A percentile compares a stretch with the other conserved stretches of the same genome.
phyloP scores from a whole-genome alignment of 179 eudicot genomes.

The Actinidia polygama region DNA sequence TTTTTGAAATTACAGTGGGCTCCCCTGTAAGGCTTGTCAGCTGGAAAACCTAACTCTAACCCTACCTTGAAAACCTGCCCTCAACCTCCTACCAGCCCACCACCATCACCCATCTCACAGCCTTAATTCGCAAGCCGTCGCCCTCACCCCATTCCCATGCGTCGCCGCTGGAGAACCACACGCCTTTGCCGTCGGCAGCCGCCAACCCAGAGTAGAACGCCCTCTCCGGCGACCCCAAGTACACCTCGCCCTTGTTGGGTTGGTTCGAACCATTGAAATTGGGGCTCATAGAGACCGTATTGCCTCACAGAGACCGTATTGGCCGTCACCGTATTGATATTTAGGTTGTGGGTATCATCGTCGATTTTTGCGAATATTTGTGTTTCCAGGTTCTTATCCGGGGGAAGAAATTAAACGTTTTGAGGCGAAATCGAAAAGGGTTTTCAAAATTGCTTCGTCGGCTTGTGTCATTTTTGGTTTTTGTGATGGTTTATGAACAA shows the following conservation, averaged over 20 bases:
- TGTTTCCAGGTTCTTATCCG: constrained; percentile 38
- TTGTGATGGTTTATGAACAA: constrained; percentile 75
- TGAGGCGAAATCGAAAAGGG: constrained; percentile 52
- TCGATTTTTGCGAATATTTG: constrained; percentile 59
- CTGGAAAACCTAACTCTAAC: too few species aligned
- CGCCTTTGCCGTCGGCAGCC: constrained; percentile 30
- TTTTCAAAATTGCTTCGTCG: constrained; percentile 70
- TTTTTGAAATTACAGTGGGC: too few species aligned
- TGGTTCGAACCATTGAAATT: constrained; percentile 80
- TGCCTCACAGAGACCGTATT: constrained; percentile 84
- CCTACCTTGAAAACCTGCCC: too few species aligned
- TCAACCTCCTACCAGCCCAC: constrained; percentile 71
- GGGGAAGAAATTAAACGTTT: constrained; percentile 26
- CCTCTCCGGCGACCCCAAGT: constrained; percentile 67
- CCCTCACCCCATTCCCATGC: constrained; percentile 27
- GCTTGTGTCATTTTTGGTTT: constrained; percentile 75
- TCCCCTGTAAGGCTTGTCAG: too few species aligned
- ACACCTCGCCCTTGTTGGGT: constrained; percentile 63
- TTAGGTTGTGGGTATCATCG: constrained; percentile 76
- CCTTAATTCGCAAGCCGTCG: too few species aligned
- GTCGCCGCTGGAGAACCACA: constrained; percentile 13
- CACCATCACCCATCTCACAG: too few species aligned
- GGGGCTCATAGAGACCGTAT: too few species aligned
- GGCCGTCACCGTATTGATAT: constrained; percentile 72
- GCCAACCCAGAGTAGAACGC: not conserved